Evolutionary conservation across 768 basidiomycete species (phyloP), one percentile per base, ranked within the genome.

Genomic region (Pisolithus marmoratus): DNA sequence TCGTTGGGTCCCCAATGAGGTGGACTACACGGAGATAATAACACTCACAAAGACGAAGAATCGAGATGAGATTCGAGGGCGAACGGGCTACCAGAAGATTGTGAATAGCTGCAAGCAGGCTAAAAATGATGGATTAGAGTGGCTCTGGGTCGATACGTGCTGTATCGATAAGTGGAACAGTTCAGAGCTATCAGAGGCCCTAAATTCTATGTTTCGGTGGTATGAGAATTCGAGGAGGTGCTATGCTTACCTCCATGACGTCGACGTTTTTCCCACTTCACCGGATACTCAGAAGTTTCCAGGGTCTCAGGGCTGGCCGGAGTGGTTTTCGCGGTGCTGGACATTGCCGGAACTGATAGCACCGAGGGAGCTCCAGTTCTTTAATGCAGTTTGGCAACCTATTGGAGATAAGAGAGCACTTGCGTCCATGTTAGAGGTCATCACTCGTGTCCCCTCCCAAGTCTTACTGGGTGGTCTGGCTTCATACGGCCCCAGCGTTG

Each of bases 241-340:
- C n/a, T n/a, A n/a, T n/a, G n/a, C n/a, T n/a, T n/a, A n/a, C n/a
- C n/a, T n/a, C n/a, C n/a, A n/a, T n/a, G n/a, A n/a, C n/a, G n/a
- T n/a, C n/a, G n/a, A n/a, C n/a, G n/a, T n/a, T n/a, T 27, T 24
- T 23, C 42, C 23, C 12, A 17, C n/a, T 22, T 1, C 20, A 44
- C 11, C 6, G 0, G 42, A 27, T 22, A 9, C 8, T 23, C 2
- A 9, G 20, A 40, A n/a, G 38, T 40, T 19, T 40, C 2, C 38
- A 19, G 12, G 27, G n/a, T 36, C 22, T 8, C 12, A 15, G 27
- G n/a, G 42, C n/a, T 43, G 15, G 19, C 52, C 46, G 27, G 45
- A 26, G 15, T 61, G 60, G 60, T 61, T 61, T 38, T 37, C 37
- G 24, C 52, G 57, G 40, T 59, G 60, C 22, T 61, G 38, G 55